These are phyloP conservation scores for Gonium pectorale DNA, from an alignment of 139 green algal genomes.

Conservation along the genomic window DNA sequence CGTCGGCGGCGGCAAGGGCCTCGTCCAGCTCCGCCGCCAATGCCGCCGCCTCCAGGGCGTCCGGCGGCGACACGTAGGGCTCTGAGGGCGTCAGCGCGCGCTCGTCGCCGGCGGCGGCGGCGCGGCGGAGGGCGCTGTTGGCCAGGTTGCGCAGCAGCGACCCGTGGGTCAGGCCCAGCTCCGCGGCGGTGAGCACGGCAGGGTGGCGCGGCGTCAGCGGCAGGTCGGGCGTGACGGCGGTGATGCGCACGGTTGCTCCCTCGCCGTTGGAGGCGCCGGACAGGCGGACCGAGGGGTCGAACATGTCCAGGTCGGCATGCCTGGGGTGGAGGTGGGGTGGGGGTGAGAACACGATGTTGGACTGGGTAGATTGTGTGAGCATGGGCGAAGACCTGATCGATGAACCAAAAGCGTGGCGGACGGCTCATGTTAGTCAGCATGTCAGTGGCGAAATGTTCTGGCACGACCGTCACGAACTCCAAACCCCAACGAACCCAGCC, in stretches of 20 bases:
- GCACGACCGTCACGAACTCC: no score
- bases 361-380: no score
- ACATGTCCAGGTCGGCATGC: constrained; percentile 50
- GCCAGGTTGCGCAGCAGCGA: constrained; percentile 75
- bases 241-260: constrained; percentile 59
- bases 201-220: constrained; percentile 19
- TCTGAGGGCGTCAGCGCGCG: constrained; percentile 7
- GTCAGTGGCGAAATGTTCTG: no score
- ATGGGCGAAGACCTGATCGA: no score
- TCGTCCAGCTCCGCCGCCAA: background rate
- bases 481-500: no score
- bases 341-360: no score
- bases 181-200: constrained; percentile 67
- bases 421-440: no score
- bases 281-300: constrained; percentile 47
- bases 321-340: background rate
- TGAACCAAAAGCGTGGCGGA: no score
- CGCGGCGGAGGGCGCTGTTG: constrained; percentile 44
- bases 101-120: constrained; percentile 15
- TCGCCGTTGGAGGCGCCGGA: constrained; percentile 45
- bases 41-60: background rate
- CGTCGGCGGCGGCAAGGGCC: background rate
- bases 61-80: background rate
- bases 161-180: constrained; percentile 74
- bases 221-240: constrained; percentile 56